phyloP scores from a whole-genome alignment of 2,329 filamentous ascomycete genomes.

The Talaromyces sp. region DNA sequence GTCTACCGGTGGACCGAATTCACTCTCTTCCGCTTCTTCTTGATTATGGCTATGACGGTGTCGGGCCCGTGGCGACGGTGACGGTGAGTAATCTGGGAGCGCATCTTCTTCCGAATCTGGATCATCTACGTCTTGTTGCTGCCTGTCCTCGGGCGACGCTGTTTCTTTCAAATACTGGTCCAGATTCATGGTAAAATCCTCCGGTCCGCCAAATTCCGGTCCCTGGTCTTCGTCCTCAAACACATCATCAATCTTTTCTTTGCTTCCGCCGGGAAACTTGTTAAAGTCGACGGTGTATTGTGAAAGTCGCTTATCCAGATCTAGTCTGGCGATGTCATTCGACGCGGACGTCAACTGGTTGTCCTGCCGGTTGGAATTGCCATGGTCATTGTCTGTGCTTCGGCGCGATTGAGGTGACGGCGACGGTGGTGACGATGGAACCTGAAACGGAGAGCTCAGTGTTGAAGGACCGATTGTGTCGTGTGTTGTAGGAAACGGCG shows the following conservation, averaged over 20 bases:
- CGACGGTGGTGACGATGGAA: slow-evolving; percentile 14
- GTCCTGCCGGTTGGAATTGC: slow-evolving; percentile 12
- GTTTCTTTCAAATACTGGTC: slow-evolving; percentile 33
- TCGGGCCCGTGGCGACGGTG: slow-evolving; percentile 21
- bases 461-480: slow-evolving; percentile 42
- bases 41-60: slow-evolving; percentile 25
- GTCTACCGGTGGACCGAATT: slow-evolving; percentile 42
- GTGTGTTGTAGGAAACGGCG: slow-evolving; percentile 39
- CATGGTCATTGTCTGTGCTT: slow-evolving; percentile 4
- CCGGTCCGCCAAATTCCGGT: slow-evolving; percentile 40
- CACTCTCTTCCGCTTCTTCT: slow-evolving; percentile 38
- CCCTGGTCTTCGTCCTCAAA: slow-evolving; percentile 28
- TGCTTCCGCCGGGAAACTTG: slow-evolving; percentile 31
- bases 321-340: slow-evolving; percentile 27
- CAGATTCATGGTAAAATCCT: slow-evolving; percentile 43
- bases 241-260: slow-evolving; percentile 25
- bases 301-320: slow-evolving; percentile 39
- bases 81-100: slow-evolving; percentile 19
- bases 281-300: slow-evolving; percentile 41
- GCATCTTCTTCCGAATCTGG: slow-evolving; percentile 16
- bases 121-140: slow-evolving; percentile 12
- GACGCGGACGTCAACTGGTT: slow-evolving; percentile 22
- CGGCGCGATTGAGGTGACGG: slow-evolving; percentile 3
- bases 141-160: neutral
- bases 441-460: slow-evolving; percentile 31